Conservation (phyloP, 2,329 filamentous ascomycete genomes). For the Cladosporium sp. region DNA sequence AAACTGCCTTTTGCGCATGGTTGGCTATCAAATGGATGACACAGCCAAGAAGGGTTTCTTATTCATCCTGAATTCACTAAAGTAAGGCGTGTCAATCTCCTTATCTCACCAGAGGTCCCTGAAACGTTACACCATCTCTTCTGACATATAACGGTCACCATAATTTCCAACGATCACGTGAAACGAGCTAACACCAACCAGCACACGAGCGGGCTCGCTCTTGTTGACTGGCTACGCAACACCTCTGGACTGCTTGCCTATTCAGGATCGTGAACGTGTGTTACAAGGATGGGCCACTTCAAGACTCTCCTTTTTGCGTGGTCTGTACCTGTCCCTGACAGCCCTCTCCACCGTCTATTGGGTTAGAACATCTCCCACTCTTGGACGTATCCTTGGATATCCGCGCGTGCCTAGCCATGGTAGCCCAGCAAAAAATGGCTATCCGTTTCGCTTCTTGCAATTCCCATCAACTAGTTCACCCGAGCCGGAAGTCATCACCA, state of each 20-base stretch:
- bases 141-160: not conserved
- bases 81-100: slow-evolving; percentile 35
- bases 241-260: slow-evolving; percentile 57
- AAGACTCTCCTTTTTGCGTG: slow-evolving; percentile 51
- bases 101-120: not conserved
- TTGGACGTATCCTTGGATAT: slow-evolving; percentile 55
- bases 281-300: slow-evolving; percentile 59
- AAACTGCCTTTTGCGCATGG: slow-evolving; percentile 44
- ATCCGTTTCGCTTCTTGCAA: slow-evolving; percentile 59
- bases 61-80: slow-evolving; percentile 49
- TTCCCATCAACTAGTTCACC: slow-evolving; percentile 37
- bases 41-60: slow-evolving; percentile 46
- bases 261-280: slow-evolving; percentile 57
- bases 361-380: slow-evolving; percentile 51
- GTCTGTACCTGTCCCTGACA: slow-evolving; percentile 53
- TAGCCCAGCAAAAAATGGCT: slow-evolving; percentile 45
- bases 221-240: slow-evolving; percentile 63
- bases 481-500: slow-evolving; percentile 58
- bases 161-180: not conserved
- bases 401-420: slow-evolving; percentile 53
- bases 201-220: slow-evolving; percentile 58
- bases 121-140: not conserved
- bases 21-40: slow-evolving; percentile 46
- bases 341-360: slow-evolving; percentile 52
- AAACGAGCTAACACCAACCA: slow-evolving; percentile 28